Evolutionary conservation across 441 rosid species (phyloP).

Genomic region (Macaranga tanarius): DNA sequence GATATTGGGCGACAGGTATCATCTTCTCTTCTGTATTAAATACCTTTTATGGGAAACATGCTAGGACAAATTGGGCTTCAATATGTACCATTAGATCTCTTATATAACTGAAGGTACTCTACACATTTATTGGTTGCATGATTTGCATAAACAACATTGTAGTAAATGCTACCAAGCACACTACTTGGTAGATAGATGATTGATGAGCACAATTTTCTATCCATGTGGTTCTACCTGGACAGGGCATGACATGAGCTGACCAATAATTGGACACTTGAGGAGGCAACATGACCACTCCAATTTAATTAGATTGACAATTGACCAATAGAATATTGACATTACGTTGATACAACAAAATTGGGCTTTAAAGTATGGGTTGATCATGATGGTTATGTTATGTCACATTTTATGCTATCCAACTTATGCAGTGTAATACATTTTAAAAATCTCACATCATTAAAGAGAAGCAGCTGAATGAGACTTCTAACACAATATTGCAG

Average conservation of each 20-base stretch:
- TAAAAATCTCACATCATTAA: not conserved
- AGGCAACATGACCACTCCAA: not conserved
- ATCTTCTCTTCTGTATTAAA: not conserved
- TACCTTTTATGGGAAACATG: not conserved
- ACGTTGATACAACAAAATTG: no score
- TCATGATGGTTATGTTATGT: no score
- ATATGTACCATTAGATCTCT: not conserved
- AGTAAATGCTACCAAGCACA: not conserved
- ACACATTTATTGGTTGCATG: not conserved
- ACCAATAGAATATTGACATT: no score
- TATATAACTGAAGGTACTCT: not conserved
- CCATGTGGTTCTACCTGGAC: not conserved
- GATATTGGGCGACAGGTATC: constrained; percentile 99
- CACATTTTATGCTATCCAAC: no score
- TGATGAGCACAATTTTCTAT: not conserved
- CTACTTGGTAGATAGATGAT: not conserved
- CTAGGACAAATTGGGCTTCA: not conserved
- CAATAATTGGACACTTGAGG: not conserved
- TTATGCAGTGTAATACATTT: no score
- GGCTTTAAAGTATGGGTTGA: not conserved
- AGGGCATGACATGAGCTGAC: not conserved
- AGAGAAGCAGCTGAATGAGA: not conserved
- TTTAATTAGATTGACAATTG: no score
- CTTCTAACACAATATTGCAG: not conserved
- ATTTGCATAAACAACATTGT: not conserved